A percentile compares a stretch with the other conserved stretches of the same genome.
phyloP scores from a whole-genome alignment of 257 asterid species.

The Striga asiatica region DNA sequence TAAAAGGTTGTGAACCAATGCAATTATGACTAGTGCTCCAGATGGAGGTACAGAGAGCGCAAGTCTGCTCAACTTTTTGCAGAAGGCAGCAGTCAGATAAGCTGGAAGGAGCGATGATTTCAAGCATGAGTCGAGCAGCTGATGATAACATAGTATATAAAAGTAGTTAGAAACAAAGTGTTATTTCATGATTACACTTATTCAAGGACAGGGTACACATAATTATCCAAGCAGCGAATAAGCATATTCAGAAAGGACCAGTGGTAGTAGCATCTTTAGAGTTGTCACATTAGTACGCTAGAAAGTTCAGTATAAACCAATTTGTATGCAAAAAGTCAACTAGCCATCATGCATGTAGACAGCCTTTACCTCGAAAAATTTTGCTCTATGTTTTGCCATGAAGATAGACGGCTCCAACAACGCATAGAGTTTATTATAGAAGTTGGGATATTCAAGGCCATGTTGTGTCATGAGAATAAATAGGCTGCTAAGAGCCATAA shows the following conservation, averaged over 20 bases:
- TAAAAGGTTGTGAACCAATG: conserved; percentile 86
- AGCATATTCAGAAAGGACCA: neutral
- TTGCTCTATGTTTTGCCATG: conserved; percentile 83
- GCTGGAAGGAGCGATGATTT: conserved; percentile 96
- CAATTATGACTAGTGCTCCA: conserved; percentile 64
- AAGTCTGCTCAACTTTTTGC: conserved; percentile 84
- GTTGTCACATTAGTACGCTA: neutral
- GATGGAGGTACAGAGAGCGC: conserved; percentile 75
- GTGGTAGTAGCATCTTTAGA: conserved; percentile 3
- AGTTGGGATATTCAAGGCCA: conserved; percentile 90
- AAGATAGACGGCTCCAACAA: conserved; percentile 78
- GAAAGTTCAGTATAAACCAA: neutral
- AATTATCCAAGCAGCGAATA: neutral
- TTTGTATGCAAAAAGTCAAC: neutral
- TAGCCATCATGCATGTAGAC: neutral
- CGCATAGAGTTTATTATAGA: conserved; percentile 81
- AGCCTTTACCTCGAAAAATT: conserved; percentile 61
- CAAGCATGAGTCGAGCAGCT: conserved; percentile 93
- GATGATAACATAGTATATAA: conserved; percentile 16
- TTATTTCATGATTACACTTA: neutral
- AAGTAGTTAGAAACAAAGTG: conserved; percentile 1
- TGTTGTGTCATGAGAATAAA: conserved; percentile 85
- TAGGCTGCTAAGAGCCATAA: conserved; percentile 92
- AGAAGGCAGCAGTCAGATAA: conserved; percentile 87
- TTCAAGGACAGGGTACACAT: neutral